These are phyloP conservation scores for Candida cerambycidarum DNA, from an alignment of 805 yeast genomes.

Conservation along the genomic window DNA sequence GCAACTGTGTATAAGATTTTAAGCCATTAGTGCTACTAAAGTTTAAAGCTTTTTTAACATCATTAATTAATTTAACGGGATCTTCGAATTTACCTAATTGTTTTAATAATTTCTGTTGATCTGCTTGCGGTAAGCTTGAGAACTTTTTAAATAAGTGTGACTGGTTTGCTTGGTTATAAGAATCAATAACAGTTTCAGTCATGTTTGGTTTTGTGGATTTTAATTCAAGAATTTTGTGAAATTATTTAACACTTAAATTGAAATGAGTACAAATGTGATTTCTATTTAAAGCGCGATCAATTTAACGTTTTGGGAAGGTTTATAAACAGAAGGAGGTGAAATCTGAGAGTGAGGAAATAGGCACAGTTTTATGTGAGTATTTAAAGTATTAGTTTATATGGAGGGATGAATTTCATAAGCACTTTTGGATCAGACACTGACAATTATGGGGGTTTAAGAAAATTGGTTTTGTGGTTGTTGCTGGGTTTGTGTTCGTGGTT, in stretches of 20 bases:
- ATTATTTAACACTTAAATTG: not conserved
- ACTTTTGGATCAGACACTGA: no score
- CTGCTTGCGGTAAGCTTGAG: constrained; percentile 34
- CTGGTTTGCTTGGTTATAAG: constrained; percentile 50
- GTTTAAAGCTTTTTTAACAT: constrained; percentile 48
- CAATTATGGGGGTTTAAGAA: no score
- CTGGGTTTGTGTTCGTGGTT: no score
- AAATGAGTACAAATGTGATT: constrained; percentile 5
- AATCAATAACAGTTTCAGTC: constrained; percentile 22
- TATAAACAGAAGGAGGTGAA: constrained; percentile 10
- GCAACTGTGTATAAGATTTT: constrained; percentile 48
- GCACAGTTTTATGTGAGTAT: not conserved
- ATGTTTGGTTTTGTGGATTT: constrained; percentile 2
- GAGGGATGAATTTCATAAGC: no score
- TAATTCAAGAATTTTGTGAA: not conserved
- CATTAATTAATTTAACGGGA: constrained; percentile 39
- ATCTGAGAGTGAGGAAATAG: not conserved
- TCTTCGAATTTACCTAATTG: constrained; percentile 45
- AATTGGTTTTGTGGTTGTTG: no score
- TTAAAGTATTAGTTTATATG: not conserved
- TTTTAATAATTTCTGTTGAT: constrained; percentile 35
- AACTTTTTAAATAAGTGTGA: constrained; percentile 51
- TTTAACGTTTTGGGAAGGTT: constrained; percentile 11
- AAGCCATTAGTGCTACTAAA: constrained; percentile 28
- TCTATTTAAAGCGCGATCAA: constrained; percentile 11